Base-by-base conservation (phyloP, 2,329 filamentous ascomycete genomes). In the Colletotrichum gloeosporioides region DNA sequence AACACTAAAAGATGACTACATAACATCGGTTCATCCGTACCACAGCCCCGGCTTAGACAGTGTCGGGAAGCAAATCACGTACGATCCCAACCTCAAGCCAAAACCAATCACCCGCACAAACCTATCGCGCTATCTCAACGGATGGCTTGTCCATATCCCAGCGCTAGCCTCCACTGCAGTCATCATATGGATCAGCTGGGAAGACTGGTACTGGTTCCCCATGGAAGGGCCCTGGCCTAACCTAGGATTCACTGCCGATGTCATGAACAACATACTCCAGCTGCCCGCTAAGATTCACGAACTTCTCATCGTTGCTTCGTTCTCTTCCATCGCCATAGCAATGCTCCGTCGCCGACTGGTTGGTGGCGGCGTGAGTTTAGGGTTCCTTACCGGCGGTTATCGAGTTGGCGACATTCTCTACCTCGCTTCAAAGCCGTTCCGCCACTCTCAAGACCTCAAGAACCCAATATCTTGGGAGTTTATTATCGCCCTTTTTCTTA, bases 341-440 rank as follows among this genome's bases (percentile, higher is more conserved):
- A 71, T 72, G 22, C 44, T 68, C 25, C 57, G 64, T 8, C 63
- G 75, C 5, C 55, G 57, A 2, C 25, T 77, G 13, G 18, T 76
- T 22, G 68, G 73, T 6, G 64, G 18, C 18, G 75, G 75, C 12
- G 31, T 77, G 4, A 68, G 72, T 6, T 27, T 75, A 4, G 75
- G 75, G 4, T 68, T 77, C 15, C 67, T 77, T 25, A 77, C 75
- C 9, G 75, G 67, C 1, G 73, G 68, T 2, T 77, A 77, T 18
- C 34, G 75, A 7, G 63, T 77, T 16, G 75, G 75, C 12, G 75
- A 77, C 29, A 15, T 76, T 32, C 25, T 36, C 27, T 77, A 76
- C 29, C 75, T 77, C 32, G 8, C 49, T 9, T 72, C 61, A 29
- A 22, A 57, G 3, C 31, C 63, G 1, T 77, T 77, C 12, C 49